Base-by-base conservation (phyloP, 768 basidiomycete genomes). In the Kwoniella dendrophila region DNA sequence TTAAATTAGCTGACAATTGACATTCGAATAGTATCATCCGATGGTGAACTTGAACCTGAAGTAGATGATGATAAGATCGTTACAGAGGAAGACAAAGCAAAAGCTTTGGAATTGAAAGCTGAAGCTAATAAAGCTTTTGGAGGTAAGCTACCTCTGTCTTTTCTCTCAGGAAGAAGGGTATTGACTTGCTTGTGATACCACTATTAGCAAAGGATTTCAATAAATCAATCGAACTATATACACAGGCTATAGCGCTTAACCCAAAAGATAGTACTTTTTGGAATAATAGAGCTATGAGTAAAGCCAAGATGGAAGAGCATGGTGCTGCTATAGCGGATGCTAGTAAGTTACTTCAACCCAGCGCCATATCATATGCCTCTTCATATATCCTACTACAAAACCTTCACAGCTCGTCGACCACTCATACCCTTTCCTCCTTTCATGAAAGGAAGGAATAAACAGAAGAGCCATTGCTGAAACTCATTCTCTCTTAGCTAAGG, bases 211-310 rank as follows among this genome's bases (percentile, higher is more conserved):
- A 91, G 76, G 86, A 90, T 69, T 98, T 93, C 76, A 82, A 83
- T 22, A 77, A 80, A 16, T 92, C 94, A 11, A 87, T 89, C 10
- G 83, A 84, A 40, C 80, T 96, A 36, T 99, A 98, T 78, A 84
- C 88, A 2, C 80, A 86, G 36, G 91, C 95, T 1, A 89, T 98
- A 68, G 86, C 88, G 67, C 84, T 87, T 74, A 93, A 99, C 76
- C 93, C 92, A 0, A 82, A 83, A 57, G 95, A 97, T 71, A 81
- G 92, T 54, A 93, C 92, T 14, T 79, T 95, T 54, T 98, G 90
- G 89, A 93, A 89, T 75, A 98, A 98, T 80, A 85, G 95, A 36
- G 92, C 96, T 1, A 90, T 92, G 79, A 85, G 90, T 14, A 85
- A 95, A 52, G 91, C 94, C 80, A 96, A 90, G 81, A 80, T 98